phyloP scores from a whole-genome alignment of 192 early-diverging fungal genomes.

The Coemansia sp. region DNA sequence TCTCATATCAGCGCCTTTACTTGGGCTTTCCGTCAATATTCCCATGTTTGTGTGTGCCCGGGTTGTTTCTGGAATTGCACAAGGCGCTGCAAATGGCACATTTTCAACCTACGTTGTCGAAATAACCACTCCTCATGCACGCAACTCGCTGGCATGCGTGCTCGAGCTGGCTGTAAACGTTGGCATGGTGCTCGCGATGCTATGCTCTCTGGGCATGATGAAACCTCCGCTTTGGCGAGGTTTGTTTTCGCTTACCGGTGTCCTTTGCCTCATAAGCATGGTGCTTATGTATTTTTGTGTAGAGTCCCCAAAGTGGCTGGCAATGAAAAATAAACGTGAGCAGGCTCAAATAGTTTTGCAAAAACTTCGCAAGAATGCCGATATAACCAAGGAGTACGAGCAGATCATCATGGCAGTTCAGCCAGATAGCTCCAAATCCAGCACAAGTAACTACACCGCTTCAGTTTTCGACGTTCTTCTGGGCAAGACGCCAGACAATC shows the following conservation, averaged over 20 bases:
- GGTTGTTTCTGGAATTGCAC: constrained; percentile 64
- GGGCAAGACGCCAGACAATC: too few relatives aligned
- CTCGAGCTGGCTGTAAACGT: constrained; percentile 73
- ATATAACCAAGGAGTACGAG: too few relatives aligned
- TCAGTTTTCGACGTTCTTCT: too few relatives aligned
- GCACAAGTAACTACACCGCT: background rate
- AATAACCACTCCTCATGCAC: constrained; percentile 64
- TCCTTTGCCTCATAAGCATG: too few relatives aligned
- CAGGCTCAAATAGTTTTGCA: constrained; percentile 55
- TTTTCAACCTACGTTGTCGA: constrained; percentile 73
- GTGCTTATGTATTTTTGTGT: constrained; percentile 67
- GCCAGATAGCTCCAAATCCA: constrained; percentile 57
- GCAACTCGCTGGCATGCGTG: constrained; percentile 67
- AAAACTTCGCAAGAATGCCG: constrained; percentile 59
- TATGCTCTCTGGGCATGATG: constrained; percentile 59
- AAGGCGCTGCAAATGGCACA: constrained; percentile 60
- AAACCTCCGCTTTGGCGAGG: too few relatives aligned
- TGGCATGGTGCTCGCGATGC: constrained; percentile 66
- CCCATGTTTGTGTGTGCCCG: constrained; percentile 66
- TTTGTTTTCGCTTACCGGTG: too few relatives aligned
- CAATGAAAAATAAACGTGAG: too few relatives aligned
- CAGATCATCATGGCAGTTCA: too few relatives aligned
- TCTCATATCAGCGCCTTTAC: constrained; percentile 61
- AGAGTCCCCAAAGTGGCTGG: too few relatives aligned
- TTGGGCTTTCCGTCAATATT: too few relatives aligned